phyloP scores from a whole-genome alignment of 345 rosid species.

The Durio zibethinus region DNA sequence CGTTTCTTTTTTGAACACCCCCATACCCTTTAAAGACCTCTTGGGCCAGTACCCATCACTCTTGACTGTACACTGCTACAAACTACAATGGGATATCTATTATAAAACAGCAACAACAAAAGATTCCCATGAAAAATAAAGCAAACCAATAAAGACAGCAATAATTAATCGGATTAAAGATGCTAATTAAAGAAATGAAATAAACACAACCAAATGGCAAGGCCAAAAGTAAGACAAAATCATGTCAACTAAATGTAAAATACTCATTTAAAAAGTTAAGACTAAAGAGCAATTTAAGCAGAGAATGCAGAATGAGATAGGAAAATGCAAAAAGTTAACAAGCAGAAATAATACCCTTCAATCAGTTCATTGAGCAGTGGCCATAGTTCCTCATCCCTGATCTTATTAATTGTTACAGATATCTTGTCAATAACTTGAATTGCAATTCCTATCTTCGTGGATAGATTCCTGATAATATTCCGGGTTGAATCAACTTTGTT shows the following conservation, averaged over 20 bases:
- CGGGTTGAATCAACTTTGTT: conserved; percentile 58
- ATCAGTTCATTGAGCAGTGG: conserved; percentile 84
- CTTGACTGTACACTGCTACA: neutral
- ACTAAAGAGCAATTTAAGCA: neutral
- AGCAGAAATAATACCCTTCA: conserved; percentile 55
- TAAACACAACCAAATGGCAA: neutral
- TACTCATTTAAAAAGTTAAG: neutral
- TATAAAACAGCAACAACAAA: neutral
- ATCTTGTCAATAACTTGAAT: conserved; percentile 87
- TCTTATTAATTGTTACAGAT: conserved; percentile 77
- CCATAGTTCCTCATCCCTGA: conserved; percentile 95
- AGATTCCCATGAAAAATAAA: neutral
- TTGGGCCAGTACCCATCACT: neutral
- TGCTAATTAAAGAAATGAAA: neutral
- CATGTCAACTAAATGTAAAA: neutral
- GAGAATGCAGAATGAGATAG: neutral
- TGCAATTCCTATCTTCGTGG: conserved; percentile 81
- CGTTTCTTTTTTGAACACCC: neutral
- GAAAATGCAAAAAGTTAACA: neutral
- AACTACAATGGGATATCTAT: neutral
- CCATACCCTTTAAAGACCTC: neutral
- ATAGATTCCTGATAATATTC: conserved; percentile 52
- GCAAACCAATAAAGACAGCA: neutral
- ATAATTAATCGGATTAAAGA: neutral
- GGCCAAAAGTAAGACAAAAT: neutral